These are phyloP conservation scores for Hsuehochloa calcarea DNA, from an alignment of 176 grass and related monocot species.

Conservation along the genomic window DNA sequence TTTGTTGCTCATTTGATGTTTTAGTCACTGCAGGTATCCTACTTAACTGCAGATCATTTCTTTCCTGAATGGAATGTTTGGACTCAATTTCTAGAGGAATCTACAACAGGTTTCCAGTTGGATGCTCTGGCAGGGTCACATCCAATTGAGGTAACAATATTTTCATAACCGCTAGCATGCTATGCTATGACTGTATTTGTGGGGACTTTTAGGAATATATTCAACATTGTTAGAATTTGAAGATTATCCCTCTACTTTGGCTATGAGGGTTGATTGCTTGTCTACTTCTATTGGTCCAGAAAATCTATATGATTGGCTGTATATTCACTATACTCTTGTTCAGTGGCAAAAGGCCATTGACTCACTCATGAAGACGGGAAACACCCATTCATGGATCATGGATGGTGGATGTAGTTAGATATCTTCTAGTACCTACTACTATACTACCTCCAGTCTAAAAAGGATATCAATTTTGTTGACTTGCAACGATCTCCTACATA, in stretches of 20 bases:
- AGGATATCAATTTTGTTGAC: background rate
- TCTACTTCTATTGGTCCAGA: background rate
- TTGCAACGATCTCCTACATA: background rate
- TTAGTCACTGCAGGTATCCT: constrained; percentile 55
- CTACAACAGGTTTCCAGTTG: constrained; percentile 68
- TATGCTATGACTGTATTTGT: background rate
- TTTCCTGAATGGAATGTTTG: constrained; percentile 99
- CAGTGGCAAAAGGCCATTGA: constrained; percentile 3
- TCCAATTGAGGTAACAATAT: constrained; percentile 80
- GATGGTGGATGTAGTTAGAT: background rate
- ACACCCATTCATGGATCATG: background rate
- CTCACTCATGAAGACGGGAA: background rate
- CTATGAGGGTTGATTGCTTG: background rate
- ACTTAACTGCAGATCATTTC: constrained; percentile 69
- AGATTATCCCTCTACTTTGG: background rate
- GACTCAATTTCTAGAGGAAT: constrained; percentile 87
- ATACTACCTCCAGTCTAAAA: background rate
- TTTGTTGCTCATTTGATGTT: constrained; percentile 20
- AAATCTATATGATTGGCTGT: background rate
- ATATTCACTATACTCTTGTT: constrained; percentile 8
- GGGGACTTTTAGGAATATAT: background rate
- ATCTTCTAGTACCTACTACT: background rate
- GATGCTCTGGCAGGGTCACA: constrained; percentile 92
- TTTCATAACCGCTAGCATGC: background rate
- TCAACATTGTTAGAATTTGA: background rate